Evolutionary conservation across 139 green algal genomes (phyloP).

Genomic region (Deuterostichococcus epilithicus): DNA sequence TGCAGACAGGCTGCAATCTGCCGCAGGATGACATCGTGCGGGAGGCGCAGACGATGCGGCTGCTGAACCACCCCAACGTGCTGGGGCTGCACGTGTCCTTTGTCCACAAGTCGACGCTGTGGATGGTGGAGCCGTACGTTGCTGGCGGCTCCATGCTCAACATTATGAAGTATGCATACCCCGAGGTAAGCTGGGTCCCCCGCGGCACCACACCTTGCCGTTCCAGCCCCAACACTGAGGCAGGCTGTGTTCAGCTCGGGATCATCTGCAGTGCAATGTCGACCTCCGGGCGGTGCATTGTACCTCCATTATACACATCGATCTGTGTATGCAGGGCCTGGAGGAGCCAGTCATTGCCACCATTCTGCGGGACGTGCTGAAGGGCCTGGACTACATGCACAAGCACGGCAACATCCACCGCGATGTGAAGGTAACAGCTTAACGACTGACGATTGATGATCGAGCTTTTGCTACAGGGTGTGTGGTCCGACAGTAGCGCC

Average conservation of each 20-base stretch:
- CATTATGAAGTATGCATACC: slow-evolving; percentile 88
- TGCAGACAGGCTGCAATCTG: not conserved
- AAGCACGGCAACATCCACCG: slow-evolving; percentile 90
- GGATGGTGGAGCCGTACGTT: slow-evolving; percentile 89
- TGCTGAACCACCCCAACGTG: slow-evolving; percentile 92
- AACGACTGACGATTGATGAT: not conserved
- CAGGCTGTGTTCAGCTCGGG: too few species aligned
- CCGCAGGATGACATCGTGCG: slow-evolving; percentile 90
- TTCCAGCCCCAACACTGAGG: not conserved
- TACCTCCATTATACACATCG: not conserved
- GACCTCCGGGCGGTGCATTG: too few species aligned
- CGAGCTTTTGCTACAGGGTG: not conserved
- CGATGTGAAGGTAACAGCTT: slow-evolving; percentile 84
- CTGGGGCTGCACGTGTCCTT: slow-evolving; percentile 92
- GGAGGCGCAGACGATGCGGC: slow-evolving; percentile 93
- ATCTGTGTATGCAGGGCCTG: slow-evolving; percentile 61
- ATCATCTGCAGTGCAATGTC: too few species aligned
- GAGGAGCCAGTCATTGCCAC: slow-evolving; percentile 90
- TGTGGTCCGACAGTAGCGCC: too few species aligned
- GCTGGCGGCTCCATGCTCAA: slow-evolving; percentile 77
- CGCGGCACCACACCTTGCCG: not conserved
- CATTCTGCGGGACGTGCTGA: slow-evolving; percentile 91
- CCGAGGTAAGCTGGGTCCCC: slow-evolving; percentile 43
- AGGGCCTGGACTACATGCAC: slow-evolving; percentile 96
- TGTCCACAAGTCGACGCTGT: slow-evolving; percentile 82